Percentiles rank a stretch among this genome's conserved stretches.
phyloP scores from a whole-genome alignment of 768 basidiomycete species.

The Collybiopsis luxurians region DNA sequence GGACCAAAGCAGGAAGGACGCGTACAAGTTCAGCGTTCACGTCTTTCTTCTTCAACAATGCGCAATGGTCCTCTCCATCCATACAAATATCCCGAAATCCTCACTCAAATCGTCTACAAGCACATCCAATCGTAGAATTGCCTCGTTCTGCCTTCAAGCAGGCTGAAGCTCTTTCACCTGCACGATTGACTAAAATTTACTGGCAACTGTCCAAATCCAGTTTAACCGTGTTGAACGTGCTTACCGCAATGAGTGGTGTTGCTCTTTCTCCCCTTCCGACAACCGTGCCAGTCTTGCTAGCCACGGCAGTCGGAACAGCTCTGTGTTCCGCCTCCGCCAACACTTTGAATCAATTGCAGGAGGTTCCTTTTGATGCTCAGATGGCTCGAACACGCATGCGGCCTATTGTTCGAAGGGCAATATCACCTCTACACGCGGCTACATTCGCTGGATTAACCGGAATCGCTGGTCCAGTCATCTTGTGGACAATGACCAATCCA shows the following conservation, averaged over 20 bases:
- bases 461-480: slow-evolving; percentile 69
- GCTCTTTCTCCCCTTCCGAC: slow-evolving; percentile 89
- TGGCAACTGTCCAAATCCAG: slow-evolving; percentile 81
- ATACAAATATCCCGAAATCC: slow-evolving; percentile 11
- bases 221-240: slow-evolving; percentile 78
- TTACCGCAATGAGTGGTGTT: slow-evolving; percentile 90
- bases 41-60: slow-evolving; percentile 66
- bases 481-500: slow-evolving; percentile 84
- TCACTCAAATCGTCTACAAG: slow-evolving; percentile 14
- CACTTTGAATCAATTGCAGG: slow-evolving; percentile 91
- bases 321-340: slow-evolving; percentile 94
- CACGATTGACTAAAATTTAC: slow-evolving; percentile 63
- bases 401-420: slow-evolving; percentile 82
- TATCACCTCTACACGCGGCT: slow-evolving; percentile 81
- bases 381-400: slow-evolving; percentile 89
- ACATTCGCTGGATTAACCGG: slow-evolving; percentile 79
- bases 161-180: slow-evolving; percentile 43
- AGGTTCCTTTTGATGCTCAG: slow-evolving; percentile 95
- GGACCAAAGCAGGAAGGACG: background rate
- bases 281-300: slow-evolving; percentile 78
- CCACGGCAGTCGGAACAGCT: slow-evolving; percentile 85
- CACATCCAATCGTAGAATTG: slow-evolving; percentile 13
- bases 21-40: slow-evolving; percentile 29
- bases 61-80: slow-evolving; percentile 39
- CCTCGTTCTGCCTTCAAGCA: slow-evolving; percentile 29